These are phyloP conservation scores for Ustilago tritici DNA, from an alignment of 1,284 basidiomycete genomes.

Conservation along the genomic window DNA sequence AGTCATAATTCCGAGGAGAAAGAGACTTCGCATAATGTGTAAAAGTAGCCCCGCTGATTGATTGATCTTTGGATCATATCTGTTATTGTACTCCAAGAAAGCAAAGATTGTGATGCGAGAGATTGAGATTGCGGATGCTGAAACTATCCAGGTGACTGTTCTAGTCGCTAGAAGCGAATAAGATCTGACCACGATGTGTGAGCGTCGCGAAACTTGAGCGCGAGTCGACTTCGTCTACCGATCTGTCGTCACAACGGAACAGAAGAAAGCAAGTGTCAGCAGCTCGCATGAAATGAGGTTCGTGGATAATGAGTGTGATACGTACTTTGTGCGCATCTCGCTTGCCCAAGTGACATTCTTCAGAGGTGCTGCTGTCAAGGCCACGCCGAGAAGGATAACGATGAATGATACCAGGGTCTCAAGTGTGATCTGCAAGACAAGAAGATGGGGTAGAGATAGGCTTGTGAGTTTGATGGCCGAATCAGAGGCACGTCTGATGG, in stretches of 20 bases:
- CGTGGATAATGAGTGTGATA: not conserved
- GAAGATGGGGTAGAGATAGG: too few species aligned
- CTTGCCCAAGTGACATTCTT: slow-evolving; percentile 88
- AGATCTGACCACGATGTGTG: slow-evolving; percentile 74
- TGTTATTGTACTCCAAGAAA: not conserved
- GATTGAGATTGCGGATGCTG: not conserved
- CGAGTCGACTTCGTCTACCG: slow-evolving; percentile 83
- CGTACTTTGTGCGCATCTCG: slow-evolving; percentile 83
- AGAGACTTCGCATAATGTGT: slow-evolving; percentile 11
- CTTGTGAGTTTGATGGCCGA: not conserved
- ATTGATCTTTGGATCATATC: not conserved
- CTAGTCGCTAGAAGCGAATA: slow-evolving; percentile 52
- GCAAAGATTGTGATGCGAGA: not conserved
- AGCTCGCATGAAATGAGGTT: too few species aligned
- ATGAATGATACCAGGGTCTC: slow-evolving; percentile 78
- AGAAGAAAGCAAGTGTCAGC: too few species aligned
- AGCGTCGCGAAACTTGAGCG: slow-evolving; percentile 79
- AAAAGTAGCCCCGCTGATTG: not conserved
- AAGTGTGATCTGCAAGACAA: slow-evolving; percentile 75
- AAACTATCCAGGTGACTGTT: not conserved
- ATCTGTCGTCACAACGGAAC: slow-evolving; percentile 70
- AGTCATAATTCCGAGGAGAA: slow-evolving; percentile 33
- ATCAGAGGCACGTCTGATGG: too few species aligned
- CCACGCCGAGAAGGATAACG: slow-evolving; percentile 79
- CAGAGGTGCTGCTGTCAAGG: slow-evolving; percentile 77